Conservation (phyloP, 495 filamentous ascomycete species). For the Penicillium bialowiezense region DNA sequence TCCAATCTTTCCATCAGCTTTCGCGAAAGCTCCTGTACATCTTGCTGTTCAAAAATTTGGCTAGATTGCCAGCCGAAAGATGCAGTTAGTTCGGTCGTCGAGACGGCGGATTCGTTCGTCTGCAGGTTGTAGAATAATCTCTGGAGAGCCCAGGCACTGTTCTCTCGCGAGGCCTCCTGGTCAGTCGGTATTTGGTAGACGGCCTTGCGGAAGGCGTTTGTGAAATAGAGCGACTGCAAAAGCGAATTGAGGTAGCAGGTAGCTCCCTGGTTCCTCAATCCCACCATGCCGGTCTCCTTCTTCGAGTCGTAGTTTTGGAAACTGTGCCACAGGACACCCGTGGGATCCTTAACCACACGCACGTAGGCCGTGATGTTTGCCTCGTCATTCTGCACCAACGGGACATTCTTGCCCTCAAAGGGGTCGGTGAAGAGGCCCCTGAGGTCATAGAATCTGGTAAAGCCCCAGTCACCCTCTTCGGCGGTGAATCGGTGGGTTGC, state of each 20-base stretch:
- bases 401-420: slow-evolving; percentile 65
- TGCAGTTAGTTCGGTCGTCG: slow-evolving; percentile 86
- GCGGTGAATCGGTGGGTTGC: slow-evolving; percentile 88
- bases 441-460: slow-evolving; percentile 87
- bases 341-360: slow-evolving; percentile 91
- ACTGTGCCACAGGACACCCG: slow-evolving; percentile 98
- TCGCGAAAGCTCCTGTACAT: slow-evolving; percentile 93
- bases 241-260: slow-evolving; percentile 99
- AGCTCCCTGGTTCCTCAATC: slow-evolving; percentile 94
- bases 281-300: slow-evolving; percentile 96
- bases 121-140: slow-evolving; percentile 93
- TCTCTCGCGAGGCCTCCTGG: slow-evolving; percentile 70
- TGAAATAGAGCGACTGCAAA: slow-evolving; percentile 95
- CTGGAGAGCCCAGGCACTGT: slow-evolving; percentile 92
- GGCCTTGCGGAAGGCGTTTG: slow-evolving; percentile 93
- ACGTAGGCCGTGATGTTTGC: slow-evolving; percentile 92
- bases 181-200: slow-evolving; percentile 95
- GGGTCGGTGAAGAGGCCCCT: slow-evolving; percentile 71
- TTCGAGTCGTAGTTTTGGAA: slow-evolving; percentile 99
- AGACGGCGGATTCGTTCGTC: slow-evolving; percentile 73
- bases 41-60: slow-evolving; percentile 98
- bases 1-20: slow-evolving; percentile 97
- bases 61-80: slow-evolving; percentile 98
- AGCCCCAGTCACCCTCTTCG: slow-evolving; percentile 98
- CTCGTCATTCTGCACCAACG: slow-evolving; percentile 83